phyloP scores from a whole-genome alignment of 495 filamentous ascomycete genomes.

The Penicillium ochrochloron region DNA sequence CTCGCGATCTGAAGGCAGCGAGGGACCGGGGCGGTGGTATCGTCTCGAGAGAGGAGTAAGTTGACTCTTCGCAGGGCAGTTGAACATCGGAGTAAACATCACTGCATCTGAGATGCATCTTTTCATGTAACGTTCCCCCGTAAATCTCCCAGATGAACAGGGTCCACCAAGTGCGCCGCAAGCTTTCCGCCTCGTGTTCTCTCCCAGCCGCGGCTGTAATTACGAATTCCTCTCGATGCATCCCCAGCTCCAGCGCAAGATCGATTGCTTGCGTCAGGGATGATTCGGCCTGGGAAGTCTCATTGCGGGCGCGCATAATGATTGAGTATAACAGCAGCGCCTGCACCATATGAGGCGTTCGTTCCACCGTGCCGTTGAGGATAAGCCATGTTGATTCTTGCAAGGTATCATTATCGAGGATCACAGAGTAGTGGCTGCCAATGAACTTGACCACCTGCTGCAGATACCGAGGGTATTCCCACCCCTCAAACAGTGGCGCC shows the following conservation, averaged over 20 bases:
- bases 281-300: constrained; percentile 4
- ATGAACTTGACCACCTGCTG: constrained; percentile 11
- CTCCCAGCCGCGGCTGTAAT: background rate
- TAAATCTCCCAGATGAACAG: constrained; percentile 10
- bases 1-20: constrained; percentile 1
- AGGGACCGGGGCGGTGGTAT: constrained; percentile 5
- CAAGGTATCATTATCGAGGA: constrained; percentile 6
- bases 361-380: background rate
- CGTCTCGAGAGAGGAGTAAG: background rate
- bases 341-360: constrained; percentile 5
- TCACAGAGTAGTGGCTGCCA: background rate
- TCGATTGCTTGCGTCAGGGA: constrained; percentile 2
- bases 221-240: constrained; percentile 6
- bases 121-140: background rate
- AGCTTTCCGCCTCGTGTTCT: constrained; percentile 5
- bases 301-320: constrained; percentile 3
- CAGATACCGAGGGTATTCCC: constrained; percentile 1
- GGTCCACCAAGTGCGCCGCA: constrained; percentile 8
- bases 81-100: background rate
- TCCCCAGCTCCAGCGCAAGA: constrained; percentile 1
- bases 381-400: background rate
- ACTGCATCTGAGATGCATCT: constrained; percentile 6
- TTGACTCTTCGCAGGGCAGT: constrained; percentile 2
- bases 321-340: constrained; percentile 7
- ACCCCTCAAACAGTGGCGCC: background rate